A percentile compares a stretch with the other conserved stretches of the same genome.
Conservation (phyloP, 176 grass and related monocot species). For the Carex scoparia region DNA sequence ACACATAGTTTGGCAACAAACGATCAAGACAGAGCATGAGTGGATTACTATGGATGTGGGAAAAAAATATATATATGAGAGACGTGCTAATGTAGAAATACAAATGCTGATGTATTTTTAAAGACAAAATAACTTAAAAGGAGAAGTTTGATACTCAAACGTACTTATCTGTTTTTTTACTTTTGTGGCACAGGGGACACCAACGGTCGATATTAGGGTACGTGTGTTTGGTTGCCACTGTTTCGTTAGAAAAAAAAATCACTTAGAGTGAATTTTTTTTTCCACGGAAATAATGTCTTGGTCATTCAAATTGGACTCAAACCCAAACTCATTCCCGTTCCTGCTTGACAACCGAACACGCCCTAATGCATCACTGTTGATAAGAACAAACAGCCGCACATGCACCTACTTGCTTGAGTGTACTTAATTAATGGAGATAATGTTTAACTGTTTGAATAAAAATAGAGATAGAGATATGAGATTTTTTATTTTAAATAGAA, state of each 20-base stretch:
- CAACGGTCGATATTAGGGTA: background rate
- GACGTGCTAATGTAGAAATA: background rate
- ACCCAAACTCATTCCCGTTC: no score
- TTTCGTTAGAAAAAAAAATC: no score
- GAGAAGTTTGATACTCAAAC: background rate
- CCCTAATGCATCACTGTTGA: no score
- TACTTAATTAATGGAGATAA: background rate
- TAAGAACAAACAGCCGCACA: background rate
- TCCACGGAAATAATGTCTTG: no score
- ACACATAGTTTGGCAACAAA: background rate
- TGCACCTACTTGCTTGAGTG: background rate
- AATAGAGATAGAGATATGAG: no score
- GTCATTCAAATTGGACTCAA: no score
- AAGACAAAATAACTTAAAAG: background rate
- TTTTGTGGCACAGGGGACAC: background rate
- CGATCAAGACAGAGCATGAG: background rate
- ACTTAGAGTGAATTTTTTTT: no score
- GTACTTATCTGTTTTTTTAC: slow-evolving; percentile 7
- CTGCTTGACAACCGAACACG: no score
- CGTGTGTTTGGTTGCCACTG: no score
- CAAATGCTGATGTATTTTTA: background rate
- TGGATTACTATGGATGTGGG: background rate
- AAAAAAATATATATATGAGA: background rate
- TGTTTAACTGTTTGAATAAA: no score
- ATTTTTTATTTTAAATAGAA: no score